phyloP scores from a whole-genome alignment of 2,329 filamentous ascomycete genomes.

The Sordariomycetes sp. region DNA sequence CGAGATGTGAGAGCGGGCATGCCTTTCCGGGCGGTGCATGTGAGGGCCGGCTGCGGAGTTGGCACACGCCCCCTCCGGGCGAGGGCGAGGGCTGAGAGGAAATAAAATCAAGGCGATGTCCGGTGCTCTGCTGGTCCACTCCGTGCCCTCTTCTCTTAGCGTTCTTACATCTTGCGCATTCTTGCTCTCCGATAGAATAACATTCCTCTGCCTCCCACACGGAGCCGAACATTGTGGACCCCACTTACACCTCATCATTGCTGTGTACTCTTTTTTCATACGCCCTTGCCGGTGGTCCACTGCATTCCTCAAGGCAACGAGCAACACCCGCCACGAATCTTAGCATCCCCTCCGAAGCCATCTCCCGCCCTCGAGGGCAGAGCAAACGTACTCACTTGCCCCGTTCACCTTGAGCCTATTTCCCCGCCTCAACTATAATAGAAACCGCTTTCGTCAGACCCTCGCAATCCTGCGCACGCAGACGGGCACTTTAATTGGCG shows the following conservation, averaged over 20 bases:
- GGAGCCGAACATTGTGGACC: not conserved
- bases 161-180: not conserved
- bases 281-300: not conserved
- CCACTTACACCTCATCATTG: not conserved
- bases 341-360: not conserved
- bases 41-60: not conserved
- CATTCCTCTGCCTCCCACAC: not conserved
- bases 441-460: not conserved
- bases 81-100: not conserved
- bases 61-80: not conserved
- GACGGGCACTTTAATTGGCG: slow-evolving; percentile 2
- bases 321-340: not conserved
- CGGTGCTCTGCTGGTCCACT: not conserved
- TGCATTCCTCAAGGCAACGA: not conserved
- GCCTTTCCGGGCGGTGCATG: not conserved
- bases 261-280: not conserved
- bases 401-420: not conserved
- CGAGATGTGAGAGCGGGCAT: not conserved
- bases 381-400: not conserved
- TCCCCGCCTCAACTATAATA: not conserved
- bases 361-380: not conserved
- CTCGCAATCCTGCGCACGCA: not conserved
- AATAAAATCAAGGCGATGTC: not conserved
- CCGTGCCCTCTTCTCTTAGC: not conserved
- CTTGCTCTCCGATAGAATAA: not conserved